These are phyloP conservation scores for Mycena capillaripes DNA, from an alignment of 768 basidiomycete genomes.

Conservation along the genomic window DNA sequence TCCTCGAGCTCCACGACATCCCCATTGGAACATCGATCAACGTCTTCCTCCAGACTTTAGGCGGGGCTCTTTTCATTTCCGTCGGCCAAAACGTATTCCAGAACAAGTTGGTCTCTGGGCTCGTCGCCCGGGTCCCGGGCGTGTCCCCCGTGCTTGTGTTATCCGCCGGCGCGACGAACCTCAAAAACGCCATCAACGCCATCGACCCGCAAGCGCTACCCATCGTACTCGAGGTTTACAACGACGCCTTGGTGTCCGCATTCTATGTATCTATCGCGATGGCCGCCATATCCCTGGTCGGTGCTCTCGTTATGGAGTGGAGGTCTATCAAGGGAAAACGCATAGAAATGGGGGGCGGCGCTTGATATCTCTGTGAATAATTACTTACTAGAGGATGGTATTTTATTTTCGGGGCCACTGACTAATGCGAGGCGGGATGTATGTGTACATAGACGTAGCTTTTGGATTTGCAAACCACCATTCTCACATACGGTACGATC, in stretches of 20 bases:
- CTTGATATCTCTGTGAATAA: constrained; percentile 1
- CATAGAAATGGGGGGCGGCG: constrained; percentile 13
- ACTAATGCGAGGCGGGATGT: too few species aligned
- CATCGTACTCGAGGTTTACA: constrained; percentile 25
- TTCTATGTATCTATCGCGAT: constrained; percentile 19
- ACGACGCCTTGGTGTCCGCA: constrained; percentile 12
- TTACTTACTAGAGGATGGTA: too few species aligned
- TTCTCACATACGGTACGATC: too few species aligned
- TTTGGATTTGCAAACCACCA: too few species aligned
- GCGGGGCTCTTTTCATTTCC: constrained; percentile 39
- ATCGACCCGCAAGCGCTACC: constrained; percentile 1
- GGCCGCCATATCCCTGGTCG: neutral
- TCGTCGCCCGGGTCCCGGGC: constrained; percentile 13
- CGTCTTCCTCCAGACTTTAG: constrained; percentile 38
- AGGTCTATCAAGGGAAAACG: constrained; percentile 28
- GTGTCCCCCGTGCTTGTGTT: constrained; percentile 15
- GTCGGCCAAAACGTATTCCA: constrained; percentile 38
- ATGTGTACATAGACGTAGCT: too few species aligned
- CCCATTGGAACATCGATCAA: constrained; percentile 32
- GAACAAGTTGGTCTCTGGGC: constrained; percentile 19
- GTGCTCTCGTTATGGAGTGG: constrained; percentile 12
- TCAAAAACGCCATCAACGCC: constrained; percentile 14
- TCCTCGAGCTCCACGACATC: constrained; percentile 28
- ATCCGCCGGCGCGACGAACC: constrained; percentile 21
- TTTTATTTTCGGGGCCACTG: too few species aligned